Evolutionary conservation across 345 rosid genomes (phyloP).

Genomic region (Arabis hirsuta): DNA sequence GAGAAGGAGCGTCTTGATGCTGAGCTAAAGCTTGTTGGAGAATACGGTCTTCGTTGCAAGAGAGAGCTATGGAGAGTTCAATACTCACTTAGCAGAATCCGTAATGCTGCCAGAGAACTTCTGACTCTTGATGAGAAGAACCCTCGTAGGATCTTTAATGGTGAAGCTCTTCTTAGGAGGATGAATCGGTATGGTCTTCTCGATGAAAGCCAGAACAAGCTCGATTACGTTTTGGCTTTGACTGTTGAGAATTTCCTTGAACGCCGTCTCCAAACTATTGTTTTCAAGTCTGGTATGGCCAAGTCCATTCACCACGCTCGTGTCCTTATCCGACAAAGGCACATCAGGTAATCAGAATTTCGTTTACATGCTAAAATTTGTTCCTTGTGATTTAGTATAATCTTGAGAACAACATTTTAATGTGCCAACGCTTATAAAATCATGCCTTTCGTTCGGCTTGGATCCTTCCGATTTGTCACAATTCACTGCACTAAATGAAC

Average conservation of each 20-base stretch:
- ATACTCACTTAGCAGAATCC: conserved; percentile 59
- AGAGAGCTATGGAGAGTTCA: conserved; percentile 74
- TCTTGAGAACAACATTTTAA: neutral
- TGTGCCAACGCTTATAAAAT: neutral
- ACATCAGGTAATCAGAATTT: conserved; percentile 49
- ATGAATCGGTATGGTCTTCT: conserved; percentile 61
- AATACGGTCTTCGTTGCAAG: conserved; percentile 63
- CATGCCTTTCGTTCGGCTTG: neutral
- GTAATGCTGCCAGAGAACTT: conserved; percentile 66
- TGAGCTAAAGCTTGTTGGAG: conserved; percentile 67
- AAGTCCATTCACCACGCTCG: conserved; percentile 71
- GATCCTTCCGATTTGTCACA: neutral
- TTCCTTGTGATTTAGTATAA: neutral
- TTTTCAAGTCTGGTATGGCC: conserved; percentile 63
- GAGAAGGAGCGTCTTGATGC: conserved; percentile 66
- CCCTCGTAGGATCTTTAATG: conserved; percentile 61
- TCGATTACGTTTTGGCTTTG: conserved; percentile 64
- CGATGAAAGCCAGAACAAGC: conserved; percentile 66
- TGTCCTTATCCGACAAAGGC: conserved; percentile 65
- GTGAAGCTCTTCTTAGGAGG: conserved; percentile 64
- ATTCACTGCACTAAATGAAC: neutral
- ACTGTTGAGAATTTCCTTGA: conserved; percentile 59
- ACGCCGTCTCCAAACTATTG: conserved; percentile 51
- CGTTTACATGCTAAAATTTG: neutral
- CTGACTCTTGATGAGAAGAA: conserved; percentile 67